Evolutionary conservation across 148 eudicot genomes (phyloP).

Genomic region (Silene uniflora): DNA sequence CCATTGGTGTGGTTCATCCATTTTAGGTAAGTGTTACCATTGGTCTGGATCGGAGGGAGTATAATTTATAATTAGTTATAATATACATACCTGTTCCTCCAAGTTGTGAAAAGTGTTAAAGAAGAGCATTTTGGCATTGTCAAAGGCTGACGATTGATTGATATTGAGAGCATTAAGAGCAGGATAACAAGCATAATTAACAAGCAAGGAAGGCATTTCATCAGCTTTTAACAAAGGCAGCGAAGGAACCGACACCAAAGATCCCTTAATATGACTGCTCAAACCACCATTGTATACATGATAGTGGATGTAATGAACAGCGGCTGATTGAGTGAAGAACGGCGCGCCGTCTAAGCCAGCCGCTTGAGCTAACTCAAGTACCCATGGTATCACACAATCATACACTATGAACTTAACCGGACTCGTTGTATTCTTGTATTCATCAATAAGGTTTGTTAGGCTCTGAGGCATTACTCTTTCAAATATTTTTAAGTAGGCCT

Average conservation of each 20-base stretch:
- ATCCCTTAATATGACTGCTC: background rate
- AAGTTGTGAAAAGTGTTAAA: conserved; percentile 39
- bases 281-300: conserved; percentile 15
- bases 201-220: conserved; percentile 41
- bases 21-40: no score
- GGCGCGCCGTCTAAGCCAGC: conserved; percentile 19
- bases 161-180: conserved; percentile 22
- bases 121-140: conserved; percentile 36
- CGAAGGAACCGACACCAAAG: conserved; percentile 20
- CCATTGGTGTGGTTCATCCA: no score
- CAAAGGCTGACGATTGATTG: conserved; percentile 31
- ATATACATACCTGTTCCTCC: conserved; percentile 43
- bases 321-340: conserved; percentile 19
- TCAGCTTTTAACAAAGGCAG: conserved; percentile 17
- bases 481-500: conserved; percentile 14
- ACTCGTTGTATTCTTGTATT: conserved; percentile 9
- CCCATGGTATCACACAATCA: conserved; percentile 22
- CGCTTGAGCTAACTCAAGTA: conserved; percentile 14
- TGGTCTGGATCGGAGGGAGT: no score
- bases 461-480: conserved; percentile 12
- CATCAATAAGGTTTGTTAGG: conserved; percentile 13
- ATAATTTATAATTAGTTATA: no score
- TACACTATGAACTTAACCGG: conserved; percentile 24
- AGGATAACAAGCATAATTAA: conserved; percentile 17
- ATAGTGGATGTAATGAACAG: conserved; percentile 25